phyloP scores from a whole-genome alignment of 768 basidiomycete species.

The Tubosaeta sp. region DNA sequence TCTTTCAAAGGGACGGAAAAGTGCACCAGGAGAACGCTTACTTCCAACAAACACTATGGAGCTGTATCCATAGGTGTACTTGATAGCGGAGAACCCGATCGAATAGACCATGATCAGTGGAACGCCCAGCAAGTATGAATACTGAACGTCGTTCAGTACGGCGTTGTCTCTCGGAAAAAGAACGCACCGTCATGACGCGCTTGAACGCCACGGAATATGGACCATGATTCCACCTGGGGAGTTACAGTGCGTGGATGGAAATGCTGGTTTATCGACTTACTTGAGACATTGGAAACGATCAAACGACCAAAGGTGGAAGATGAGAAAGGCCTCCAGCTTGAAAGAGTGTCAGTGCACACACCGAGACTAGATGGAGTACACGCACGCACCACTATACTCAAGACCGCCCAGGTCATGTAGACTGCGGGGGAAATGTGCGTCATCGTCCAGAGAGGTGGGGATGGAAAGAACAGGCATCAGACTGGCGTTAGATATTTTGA shows the following conservation, averaged over 20 bases:
- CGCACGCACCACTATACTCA: constrained; percentile 47
- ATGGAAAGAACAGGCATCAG: not conserved
- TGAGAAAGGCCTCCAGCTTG: constrained; percentile 57
- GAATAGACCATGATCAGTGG: constrained; percentile 58
- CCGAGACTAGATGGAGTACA: not conserved
- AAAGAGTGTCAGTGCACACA: not conserved
- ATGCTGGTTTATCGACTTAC: constrained; percentile 32
- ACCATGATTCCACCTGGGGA: constrained; percentile 64
- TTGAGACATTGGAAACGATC: constrained; percentile 72
- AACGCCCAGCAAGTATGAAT: constrained; percentile 62
- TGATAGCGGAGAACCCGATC: constrained; percentile 64
- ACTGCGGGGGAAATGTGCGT: constrained; percentile 59
- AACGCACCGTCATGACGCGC: constrained; percentile 75
- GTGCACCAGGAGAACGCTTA: constrained; percentile 15
- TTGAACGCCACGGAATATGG: constrained; percentile 73
- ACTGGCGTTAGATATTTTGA: constrained; percentile 8
- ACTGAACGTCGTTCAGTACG: constrained; percentile 38
- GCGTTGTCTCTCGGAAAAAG: not conserved
- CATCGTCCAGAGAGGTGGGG: constrained; percentile 36
- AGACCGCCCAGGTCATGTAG: constrained; percentile 59
- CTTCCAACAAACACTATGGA: constrained; percentile 42
- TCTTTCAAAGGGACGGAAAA: too few relatives aligned
- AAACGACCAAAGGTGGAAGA: constrained; percentile 77
- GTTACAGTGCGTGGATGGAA: too few relatives aligned
- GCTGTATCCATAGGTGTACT: constrained; percentile 66